phyloP scores from a whole-genome alignment of 1,284 basidiomycete species.

The Ceratobasidium sp. region DNA sequence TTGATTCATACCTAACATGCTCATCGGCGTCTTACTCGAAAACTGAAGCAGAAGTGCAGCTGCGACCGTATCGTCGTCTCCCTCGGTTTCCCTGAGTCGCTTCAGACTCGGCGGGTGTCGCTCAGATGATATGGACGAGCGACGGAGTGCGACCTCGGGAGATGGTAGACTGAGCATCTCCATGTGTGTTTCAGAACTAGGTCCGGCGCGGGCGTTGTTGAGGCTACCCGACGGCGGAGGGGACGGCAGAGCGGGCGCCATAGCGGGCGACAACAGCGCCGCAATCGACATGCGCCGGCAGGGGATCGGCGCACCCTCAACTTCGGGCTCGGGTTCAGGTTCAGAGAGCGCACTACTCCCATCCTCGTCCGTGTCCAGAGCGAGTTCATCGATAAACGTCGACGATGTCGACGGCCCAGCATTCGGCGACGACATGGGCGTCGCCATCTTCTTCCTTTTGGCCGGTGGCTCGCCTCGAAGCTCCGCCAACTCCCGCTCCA shows the following conservation, averaged over 20 bases:
- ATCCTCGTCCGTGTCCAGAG: slow-evolving; percentile 12
- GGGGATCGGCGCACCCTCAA: not conserved
- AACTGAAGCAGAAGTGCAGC: slow-evolving; percentile 42
- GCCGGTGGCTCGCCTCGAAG: slow-evolving; percentile 31
- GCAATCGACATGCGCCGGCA: slow-evolving; percentile 37
- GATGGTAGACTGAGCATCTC: slow-evolving; percentile 37
- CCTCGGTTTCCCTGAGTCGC: not conserved
- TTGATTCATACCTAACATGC: slow-evolving; percentile 40
- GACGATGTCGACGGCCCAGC: slow-evolving; percentile 13
- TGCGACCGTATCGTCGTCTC: slow-evolving; percentile 24
- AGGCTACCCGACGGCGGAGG: slow-evolving; percentile 38
- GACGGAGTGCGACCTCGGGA: slow-evolving; percentile 35
- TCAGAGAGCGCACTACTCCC: slow-evolving; percentile 31
- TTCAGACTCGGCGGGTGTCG: not conserved
- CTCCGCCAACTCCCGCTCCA: slow-evolving; percentile 44
- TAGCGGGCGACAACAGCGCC: slow-evolving; percentile 30
- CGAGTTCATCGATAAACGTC: slow-evolving; percentile 25
- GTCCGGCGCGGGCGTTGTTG: not conserved
- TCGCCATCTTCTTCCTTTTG: slow-evolving; percentile 31
- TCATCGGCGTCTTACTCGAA: slow-evolving; percentile 43
- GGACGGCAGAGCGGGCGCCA: slow-evolving; percentile 21
- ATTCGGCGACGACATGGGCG: slow-evolving; percentile 26
- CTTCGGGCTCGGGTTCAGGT: slow-evolving; percentile 12
- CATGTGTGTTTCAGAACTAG: slow-evolving; percentile 22
- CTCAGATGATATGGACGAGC: not conserved